A percentile compares a stretch with the other conserved stretches of the same genome.
These are phyloP conservation scores for Monilinia fructicola DNA, from an alignment of 2,329 filamentous ascomycete species.

Conservation along the genomic window DNA sequence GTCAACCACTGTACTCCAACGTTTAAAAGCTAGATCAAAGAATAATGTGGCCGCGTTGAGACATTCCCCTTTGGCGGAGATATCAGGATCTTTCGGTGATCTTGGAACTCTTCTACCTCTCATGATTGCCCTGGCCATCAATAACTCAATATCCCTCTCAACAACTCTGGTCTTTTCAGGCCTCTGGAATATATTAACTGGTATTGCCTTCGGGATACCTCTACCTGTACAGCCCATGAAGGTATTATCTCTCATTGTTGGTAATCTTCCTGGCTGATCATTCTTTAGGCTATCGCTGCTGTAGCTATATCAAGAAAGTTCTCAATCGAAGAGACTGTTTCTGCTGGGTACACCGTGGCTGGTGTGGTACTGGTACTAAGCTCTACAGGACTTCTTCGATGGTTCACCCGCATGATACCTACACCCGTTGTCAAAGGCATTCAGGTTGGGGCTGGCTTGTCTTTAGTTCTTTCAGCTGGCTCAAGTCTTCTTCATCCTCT, in stretches of 20 bases:
- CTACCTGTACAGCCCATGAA: conserved; percentile 89
- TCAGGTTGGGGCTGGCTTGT: conserved; percentile 86
- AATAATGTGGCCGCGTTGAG: conserved; percentile 59
- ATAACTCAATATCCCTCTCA: conserved; percentile 75
- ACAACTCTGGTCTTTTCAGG: conserved; percentile 88
- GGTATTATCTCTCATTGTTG: conserved; percentile 41
- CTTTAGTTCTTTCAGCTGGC: conserved; percentile 76
- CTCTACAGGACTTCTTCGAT: conserved; percentile 72
- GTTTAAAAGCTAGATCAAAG: conserved; percentile 25
- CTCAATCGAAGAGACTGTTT: conserved; percentile 69
- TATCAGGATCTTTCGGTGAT: conserved; percentile 87
- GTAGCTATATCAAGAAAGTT: conserved; percentile 75
- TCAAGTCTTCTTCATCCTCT: conserved; percentile 65
- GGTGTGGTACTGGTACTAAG: conserved; percentile 73
- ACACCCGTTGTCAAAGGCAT: conserved; percentile 91
- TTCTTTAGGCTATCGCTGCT: conserved; percentile 77
- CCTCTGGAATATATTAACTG: conserved; percentile 80
- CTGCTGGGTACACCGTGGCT: conserved; percentile 79
- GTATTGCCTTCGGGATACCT: conserved; percentile 80
- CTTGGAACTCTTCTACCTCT: conserved; percentile 87
- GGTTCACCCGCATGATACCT: conserved; percentile 67
- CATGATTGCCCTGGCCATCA: conserved; percentile 79
- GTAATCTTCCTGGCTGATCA: conserved; percentile 34
- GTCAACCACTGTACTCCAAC: conserved; percentile 3
- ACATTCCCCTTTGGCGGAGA: conserved; percentile 64